These are phyloP conservation scores for Herpetomonas tarakana DNA, from an alignment of 208 protist species.

Conservation along the genomic window DNA sequence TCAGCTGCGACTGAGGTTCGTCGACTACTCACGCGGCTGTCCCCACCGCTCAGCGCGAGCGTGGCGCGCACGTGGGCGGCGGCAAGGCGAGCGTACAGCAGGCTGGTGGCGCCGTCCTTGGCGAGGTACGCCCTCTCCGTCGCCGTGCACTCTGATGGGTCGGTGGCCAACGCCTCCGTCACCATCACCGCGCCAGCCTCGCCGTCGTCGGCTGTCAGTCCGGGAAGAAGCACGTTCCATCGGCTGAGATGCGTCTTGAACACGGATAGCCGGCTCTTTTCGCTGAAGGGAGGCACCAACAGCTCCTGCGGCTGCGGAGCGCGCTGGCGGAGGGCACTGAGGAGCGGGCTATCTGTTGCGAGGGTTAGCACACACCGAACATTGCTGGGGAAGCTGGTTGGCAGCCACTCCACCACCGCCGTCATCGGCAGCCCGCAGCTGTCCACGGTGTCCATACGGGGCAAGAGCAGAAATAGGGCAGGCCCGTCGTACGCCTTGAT, in stretches of 20 bases:
- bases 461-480: slow-evolving; percentile 50
- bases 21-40: slow-evolving; percentile 19
- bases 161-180: not conserved
- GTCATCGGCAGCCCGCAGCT: slow-evolving; percentile 35
- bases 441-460: slow-evolving; percentile 57
- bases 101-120: slow-evolving; percentile 52
- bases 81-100: slow-evolving; percentile 52
- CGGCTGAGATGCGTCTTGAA: slow-evolving; percentile 30
- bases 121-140: slow-evolving; percentile 64
- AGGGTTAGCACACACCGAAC: slow-evolving; percentile 63
- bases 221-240: slow-evolving; percentile 33
- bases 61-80: slow-evolving; percentile 44
- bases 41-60: slow-evolving; percentile 21
- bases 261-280: slow-evolving; percentile 36
- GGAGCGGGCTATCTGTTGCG: slow-evolving; percentile 63
- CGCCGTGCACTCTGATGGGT: slow-evolving; percentile 24
- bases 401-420: slow-evolving; percentile 65
- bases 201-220: slow-evolving; percentile 18
- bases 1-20: slow-evolving; percentile 41
- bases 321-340: slow-evolving; percentile 60
- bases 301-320: slow-evolving; percentile 80
- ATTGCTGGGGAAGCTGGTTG: slow-evolving; percentile 43
- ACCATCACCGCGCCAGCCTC: slow-evolving; percentile 5
- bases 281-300: slow-evolving; percentile 55
- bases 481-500: slow-evolving; percentile 52